These are phyloP conservation scores for Phialophora verrucosa DNA, from an alignment of 2,329 filamentous ascomycete species.

Conservation along the genomic window DNA sequence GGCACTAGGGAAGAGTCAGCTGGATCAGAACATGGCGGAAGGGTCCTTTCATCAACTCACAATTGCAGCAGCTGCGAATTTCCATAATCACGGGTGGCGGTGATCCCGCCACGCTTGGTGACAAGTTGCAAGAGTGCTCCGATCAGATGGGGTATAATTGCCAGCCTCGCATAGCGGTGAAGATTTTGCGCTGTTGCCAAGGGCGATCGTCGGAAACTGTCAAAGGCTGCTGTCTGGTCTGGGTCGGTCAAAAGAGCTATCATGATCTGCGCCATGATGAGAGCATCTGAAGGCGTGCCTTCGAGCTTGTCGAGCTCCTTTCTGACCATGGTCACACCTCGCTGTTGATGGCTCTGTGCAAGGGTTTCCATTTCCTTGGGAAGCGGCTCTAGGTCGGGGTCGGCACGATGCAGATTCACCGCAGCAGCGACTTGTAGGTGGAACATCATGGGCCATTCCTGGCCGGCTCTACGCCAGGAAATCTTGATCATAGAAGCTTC, in stretches of 20 bases:
- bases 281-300: slow-evolving; percentile 19
- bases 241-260: slow-evolving; percentile 23
- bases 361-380: slow-evolving; percentile 19
- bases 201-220: slow-evolving; percentile 14
- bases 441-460: slow-evolving; percentile 29
- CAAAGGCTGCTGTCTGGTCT: slow-evolving; percentile 6
- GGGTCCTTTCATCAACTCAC: slow-evolving; percentile 7
- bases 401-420: slow-evolving; percentile 22
- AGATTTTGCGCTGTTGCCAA: slow-evolving; percentile 25
- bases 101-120: slow-evolving; percentile 21
- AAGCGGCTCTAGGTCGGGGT: slow-evolving; percentile 1
- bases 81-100: slow-evolving; percentile 16
- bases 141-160: slow-evolving; percentile 17
- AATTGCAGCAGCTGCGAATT: slow-evolving; percentile 25
- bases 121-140: slow-evolving; percentile 18
- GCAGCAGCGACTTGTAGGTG: slow-evolving; percentile 27
- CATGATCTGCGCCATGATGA: slow-evolving; percentile 30
- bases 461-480: slow-evolving; percentile 22
- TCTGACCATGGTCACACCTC: slow-evolving; percentile 19
- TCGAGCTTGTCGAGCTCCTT: slow-evolving; percentile 16
- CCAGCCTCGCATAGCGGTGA: slow-evolving; percentile 23
- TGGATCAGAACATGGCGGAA: neutral
- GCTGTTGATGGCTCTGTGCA: slow-evolving; percentile 17
- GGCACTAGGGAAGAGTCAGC: slow-evolving; percentile 19
- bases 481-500: slow-evolving; percentile 17